Percentiles rank a stretch among this genome's conserved stretches.
These are phyloP conservation scores for Claviceps sp. DNA, from an alignment of 2,329 filamentous ascomycete genomes.

Conservation along the genomic window DNA sequence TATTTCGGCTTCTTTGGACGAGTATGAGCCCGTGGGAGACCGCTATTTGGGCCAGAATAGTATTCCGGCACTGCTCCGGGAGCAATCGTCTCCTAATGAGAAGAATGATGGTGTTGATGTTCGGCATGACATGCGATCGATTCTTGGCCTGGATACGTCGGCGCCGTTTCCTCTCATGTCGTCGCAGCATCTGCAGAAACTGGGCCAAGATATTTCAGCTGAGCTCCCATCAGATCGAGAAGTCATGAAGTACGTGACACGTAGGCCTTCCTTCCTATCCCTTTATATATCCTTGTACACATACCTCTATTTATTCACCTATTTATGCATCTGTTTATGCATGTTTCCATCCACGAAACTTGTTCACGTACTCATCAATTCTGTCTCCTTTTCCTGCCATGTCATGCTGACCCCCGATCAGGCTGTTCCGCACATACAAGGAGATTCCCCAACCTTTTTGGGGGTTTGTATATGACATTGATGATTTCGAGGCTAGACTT, in stretches of 20 bases:
- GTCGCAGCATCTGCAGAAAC: conserved; percentile 42
- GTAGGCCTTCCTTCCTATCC: not conserved
- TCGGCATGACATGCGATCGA: conserved; percentile 51
- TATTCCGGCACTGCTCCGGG: conserved; percentile 50
- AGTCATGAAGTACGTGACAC: conserved; percentile 46
- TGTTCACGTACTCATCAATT: too few species aligned
- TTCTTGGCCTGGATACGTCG: conserved; percentile 51
- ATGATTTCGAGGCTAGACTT: conserved; percentile 49
- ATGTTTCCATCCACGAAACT: too few species aligned
- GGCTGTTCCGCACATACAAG: conserved; percentile 52
- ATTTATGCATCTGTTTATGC: too few species aligned
- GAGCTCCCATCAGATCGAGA: conserved; percentile 52
- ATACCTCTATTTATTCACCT: too few species aligned
- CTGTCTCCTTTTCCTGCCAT: not conserved
- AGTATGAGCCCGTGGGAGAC: conserved; percentile 42
- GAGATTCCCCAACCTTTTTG: conserved; percentile 55
- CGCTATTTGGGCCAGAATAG: conserved; percentile 55
- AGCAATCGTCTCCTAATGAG: conserved; percentile 42
- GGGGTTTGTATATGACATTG: conserved; percentile 54
- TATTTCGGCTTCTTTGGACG: conserved; percentile 29
- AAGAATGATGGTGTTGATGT: conserved; percentile 42
- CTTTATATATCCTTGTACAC: too few species aligned
- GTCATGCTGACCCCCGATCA: conserved; percentile 14
- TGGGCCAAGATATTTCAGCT: conserved; percentile 46
- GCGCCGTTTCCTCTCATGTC: conserved; percentile 57